Conservation (phyloP, 805 yeast species). For the Priceomyces castillae region DNA sequence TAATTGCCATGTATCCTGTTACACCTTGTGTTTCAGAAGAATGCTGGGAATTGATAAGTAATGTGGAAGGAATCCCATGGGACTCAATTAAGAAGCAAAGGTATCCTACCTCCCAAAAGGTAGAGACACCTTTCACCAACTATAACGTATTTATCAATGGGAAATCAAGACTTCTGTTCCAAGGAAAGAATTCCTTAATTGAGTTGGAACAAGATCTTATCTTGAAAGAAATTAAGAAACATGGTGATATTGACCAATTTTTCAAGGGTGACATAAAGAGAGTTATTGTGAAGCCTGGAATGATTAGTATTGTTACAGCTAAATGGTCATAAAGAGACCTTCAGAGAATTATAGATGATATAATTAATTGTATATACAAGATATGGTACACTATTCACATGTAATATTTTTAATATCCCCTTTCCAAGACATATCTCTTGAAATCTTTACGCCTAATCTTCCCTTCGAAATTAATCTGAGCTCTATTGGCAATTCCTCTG, state of each 20-base stretch:
- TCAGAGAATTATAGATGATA: conserved; percentile 5
- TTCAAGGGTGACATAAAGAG: conserved; percentile 44
- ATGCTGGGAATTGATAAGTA: conserved; percentile 56
- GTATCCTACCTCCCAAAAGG: conserved; percentile 61
- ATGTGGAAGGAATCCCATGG: conserved; percentile 28
- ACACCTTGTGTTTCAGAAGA: conserved; percentile 84
- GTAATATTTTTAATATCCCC: conserved; percentile 26
- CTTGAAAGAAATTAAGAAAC: conserved; percentile 30
- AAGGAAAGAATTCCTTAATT: conserved; percentile 33
- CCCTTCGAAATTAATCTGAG: conserved; percentile 37
- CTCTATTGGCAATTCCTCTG: conserved; percentile 33
- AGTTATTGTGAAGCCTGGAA: conserved; percentile 52
- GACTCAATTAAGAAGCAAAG: conserved; percentile 49
- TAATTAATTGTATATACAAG: conserved; percentile 5
- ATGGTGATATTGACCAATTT: conserved; percentile 41
- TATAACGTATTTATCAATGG: conserved; percentile 76
- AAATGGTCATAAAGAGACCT: conserved; percentile 10
- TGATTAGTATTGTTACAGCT: conserved; percentile 43
- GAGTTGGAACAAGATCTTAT: conserved; percentile 33
- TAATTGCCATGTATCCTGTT: conserved; percentile 73
- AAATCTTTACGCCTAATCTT: conserved; percentile 36
- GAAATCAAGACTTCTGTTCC: conserved; percentile 51
- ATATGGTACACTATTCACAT: conserved; percentile 13
- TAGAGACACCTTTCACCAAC: conserved; percentile 36
- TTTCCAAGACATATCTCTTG: conserved; percentile 28